Evolutionary conservation across 2,329 filamentous ascomycete species (phyloP), one percentile per base, ranked within the genome.

Genomic region (Alternaria metachromatica): DNA sequence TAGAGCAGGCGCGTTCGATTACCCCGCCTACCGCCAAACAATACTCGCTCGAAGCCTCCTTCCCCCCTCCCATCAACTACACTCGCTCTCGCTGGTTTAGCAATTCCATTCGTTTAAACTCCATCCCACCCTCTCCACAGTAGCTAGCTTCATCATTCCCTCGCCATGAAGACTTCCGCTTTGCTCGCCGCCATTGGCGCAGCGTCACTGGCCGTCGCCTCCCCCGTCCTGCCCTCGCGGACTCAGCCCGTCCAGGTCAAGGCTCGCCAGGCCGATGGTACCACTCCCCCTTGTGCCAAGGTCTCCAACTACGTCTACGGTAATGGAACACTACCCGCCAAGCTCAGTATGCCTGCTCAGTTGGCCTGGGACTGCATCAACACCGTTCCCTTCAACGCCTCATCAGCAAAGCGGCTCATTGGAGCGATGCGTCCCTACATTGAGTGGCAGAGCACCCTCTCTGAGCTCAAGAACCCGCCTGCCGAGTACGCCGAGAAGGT

Each of bases 371-470:
- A 83, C 10, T 85, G 83, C 70, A 74, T 84, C 46, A 80, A 76
- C 53, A 80, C 75, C 49, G 78, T 84, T 11, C 82, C 82, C 0
- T 79, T 84, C 69, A 84, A 84, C 56, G 74, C 72, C 23, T 80
- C 78, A 15, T 78, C 78, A 4, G 81, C 77, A 56, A 79, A 79
- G 58, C 71, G 65, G 3, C 71, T 84, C 37, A 65, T 85, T 48
- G 67, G 78, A 8, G 77, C 78, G 1, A 71, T 84, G 12, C 77
- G 78, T 15, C 80, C 82, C 4, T 84, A 82, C 62, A 69, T 84
- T 21, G 63, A 82, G 13, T 84, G 82, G 83, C 83, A 85, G 71
- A 82, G 81, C 44, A 84, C 82, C 4, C 71, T 82, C n/a, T 73
- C 76, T 15, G 80, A 74, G 26, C 70, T 85, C 48, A 81, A 81